phyloP scores from a whole-genome alignment of 495 filamentous ascomycete genomes.

The Neurospora sp. region DNA sequence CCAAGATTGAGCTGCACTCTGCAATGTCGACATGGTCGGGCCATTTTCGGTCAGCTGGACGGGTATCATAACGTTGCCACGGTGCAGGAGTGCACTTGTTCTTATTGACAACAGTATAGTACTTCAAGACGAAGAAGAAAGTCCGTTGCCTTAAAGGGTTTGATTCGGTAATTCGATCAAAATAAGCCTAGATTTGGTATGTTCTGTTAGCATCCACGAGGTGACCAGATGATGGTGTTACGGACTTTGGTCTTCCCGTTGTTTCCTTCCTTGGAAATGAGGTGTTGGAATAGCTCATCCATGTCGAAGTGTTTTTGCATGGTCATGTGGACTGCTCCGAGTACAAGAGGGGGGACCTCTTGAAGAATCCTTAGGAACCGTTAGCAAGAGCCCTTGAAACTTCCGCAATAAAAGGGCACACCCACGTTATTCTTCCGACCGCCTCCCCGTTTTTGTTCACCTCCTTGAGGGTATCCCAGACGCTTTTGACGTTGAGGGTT shows the following conservation, averaged over 20 bases:
- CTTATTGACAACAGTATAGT: constrained; percentile 38
- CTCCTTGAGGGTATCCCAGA: constrained; percentile 30
- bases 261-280: constrained; percentile 24
- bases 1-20: constrained; percentile 39
- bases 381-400: background rate
- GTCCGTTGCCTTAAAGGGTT: constrained; percentile 28
- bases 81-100: constrained; percentile 29
- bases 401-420: background rate
- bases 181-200: constrained; percentile 11
- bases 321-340: constrained; percentile 40
- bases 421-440: constrained; percentile 42
- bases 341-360: constrained; percentile 41
- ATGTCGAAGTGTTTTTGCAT: constrained; percentile 40
- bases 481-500: constrained; percentile 21
- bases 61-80: constrained; percentile 36
- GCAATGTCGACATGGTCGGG: constrained; percentile 38
- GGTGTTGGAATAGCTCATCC: constrained; percentile 38
- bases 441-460: constrained; percentile 21
- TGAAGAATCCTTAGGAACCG: constrained; percentile 25
- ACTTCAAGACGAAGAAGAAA: constrained; percentile 48
- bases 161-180: constrained; percentile 29
- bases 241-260: constrained; percentile 20
- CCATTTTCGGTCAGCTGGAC: constrained; percentile 26
- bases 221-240: background rate
- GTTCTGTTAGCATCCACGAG: background rate